Base-by-base conservation (phyloP, 495 filamentous ascomycete genomes). In the Aspergillus taichungensis region DNA sequence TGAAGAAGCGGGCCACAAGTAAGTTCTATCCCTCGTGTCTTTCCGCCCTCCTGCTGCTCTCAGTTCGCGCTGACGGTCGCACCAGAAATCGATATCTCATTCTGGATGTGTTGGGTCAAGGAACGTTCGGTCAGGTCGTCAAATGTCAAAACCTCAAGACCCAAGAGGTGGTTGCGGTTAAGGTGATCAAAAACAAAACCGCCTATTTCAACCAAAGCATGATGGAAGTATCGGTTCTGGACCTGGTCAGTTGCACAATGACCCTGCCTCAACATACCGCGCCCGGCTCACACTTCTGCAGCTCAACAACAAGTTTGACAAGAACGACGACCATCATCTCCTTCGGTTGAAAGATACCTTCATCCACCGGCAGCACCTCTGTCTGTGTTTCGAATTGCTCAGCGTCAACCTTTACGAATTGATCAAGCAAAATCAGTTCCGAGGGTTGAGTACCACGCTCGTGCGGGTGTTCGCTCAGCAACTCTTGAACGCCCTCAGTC, bases 151-250 rank as follows among this genome's bases (percentile, higher is more conserved):
- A 97, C 54, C 64, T 97, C 52, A 95, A 94, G 63, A 96, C 94
- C 0, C 88, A 94, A 61, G 94, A 99, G 63, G 94, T 99, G 30
- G 91, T 99, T 24, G 94, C 94, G 1, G 94, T 99, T 47, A 99
- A 99, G 69, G 94, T 97, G 28, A 91, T 99, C 68, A 99, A 99
- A 66, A 99, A 99, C 63, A 81, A 94, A 62, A 97, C 92, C 0
- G 94, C 94, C 12, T 99, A 99, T 58, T 99, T 99, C 73, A 99
- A 99, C 58, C 94, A 99, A 64, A 99, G 94, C 62, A 99, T 99
- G 94, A 99, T 99, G 94, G 94, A 99, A 56, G 94, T 99, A 27
- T 99, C 94, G 6, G 94, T 99, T 6, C 71, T 99, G 28, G 94
- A 99, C 64, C 61, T 99, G 74, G 90, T 96, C 77, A 47, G 82